Evolutionary conservation across 169 alveolate species (phyloP).

Genomic region (Plasmodium fragile): DNA sequence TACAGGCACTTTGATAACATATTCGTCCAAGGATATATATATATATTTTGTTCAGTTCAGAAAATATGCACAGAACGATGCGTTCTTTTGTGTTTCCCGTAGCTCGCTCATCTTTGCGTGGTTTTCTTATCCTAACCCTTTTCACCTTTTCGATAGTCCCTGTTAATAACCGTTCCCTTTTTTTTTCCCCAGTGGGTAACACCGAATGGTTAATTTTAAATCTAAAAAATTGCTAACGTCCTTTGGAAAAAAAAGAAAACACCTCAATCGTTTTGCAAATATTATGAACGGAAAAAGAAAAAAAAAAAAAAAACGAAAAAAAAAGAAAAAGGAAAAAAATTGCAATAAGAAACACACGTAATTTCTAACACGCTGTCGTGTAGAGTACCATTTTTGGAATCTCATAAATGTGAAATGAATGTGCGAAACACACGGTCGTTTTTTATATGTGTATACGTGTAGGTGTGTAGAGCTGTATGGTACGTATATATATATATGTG

Average conservation of each 20-base stretch:
- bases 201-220: slow-evolving; percentile 5
- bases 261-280: neutral
- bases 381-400: neutral
- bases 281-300: neutral
- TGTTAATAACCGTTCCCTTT: neutral
- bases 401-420: neutral
- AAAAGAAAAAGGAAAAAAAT: neutral
- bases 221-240: slow-evolving; percentile 5
- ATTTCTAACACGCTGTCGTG: neutral
- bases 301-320: neutral
- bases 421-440: neutral
- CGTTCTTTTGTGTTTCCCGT: neutral
- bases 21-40: neutral
- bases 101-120: neutral
- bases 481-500: neutral
- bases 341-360: neutral
- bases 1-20: neutral
- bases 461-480: neutral
- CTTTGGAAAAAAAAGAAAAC: neutral
- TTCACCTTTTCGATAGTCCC: neutral
- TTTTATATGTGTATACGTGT: neutral
- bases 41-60: neutral
- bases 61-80: neutral
- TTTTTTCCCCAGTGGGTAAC: neutral
- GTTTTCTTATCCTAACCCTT: neutral